Percentiles rank a stretch among this genome's conserved stretches.
Conservation (phyloP, 1,284 basidiomycete species). For the Lignosus rhinocerotis region DNA sequence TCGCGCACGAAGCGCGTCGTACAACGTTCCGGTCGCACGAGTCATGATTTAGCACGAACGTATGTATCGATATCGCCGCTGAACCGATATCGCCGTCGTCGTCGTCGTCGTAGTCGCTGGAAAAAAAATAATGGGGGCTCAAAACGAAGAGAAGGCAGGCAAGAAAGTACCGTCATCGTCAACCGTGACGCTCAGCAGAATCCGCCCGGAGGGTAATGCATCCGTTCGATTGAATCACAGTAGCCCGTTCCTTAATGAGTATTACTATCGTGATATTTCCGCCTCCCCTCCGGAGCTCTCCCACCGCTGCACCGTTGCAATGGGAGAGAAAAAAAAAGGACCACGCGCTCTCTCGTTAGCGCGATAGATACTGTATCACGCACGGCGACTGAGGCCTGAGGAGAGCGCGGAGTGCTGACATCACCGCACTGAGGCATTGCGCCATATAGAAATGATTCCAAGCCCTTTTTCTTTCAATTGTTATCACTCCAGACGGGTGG, state of each 20-base stretch:
- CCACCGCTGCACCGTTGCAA: constrained; percentile 6
- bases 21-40: not conserved
- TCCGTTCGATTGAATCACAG: constrained; percentile 19
- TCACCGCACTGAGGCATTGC: constrained; percentile 3
- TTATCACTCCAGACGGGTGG: constrained; percentile 2
- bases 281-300: constrained; percentile 2
- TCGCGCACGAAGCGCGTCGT: not conserved
- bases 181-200: constrained; percentile 7
- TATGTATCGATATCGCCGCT: constrained; percentile 8
- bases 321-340: no score
- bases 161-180: no score
- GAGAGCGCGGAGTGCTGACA: constrained; percentile 15
- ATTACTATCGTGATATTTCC: not conserved
- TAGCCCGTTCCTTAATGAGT: not conserved
- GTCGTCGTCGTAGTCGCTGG: not conserved
- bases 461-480: no score
- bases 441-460: not conserved
- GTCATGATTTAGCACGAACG: no score
- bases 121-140: no score
- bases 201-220: constrained; percentile 5
- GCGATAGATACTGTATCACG: not conserved
- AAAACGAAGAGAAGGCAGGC: no score
- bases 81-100: constrained; percentile 1
- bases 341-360: not conserved
- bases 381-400: constrained; percentile 4